Conservation (phyloP, 164 flowering plant genomes). For the Magnolia changhungtana region DNA sequence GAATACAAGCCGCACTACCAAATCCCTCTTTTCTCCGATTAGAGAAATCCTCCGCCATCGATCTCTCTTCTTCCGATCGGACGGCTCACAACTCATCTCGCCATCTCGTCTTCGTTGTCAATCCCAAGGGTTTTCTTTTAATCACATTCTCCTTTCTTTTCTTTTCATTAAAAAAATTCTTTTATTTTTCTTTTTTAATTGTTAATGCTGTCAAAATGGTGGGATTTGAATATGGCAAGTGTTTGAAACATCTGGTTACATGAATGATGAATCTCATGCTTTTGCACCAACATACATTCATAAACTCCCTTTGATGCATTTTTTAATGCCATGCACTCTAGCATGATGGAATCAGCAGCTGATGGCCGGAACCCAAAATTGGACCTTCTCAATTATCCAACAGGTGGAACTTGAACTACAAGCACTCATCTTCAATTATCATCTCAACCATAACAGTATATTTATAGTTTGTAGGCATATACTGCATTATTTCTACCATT, state of each 20-base stretch:
- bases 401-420: neutral
- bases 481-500: no score
- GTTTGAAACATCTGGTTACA: neutral
- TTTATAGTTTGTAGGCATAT: neutral
- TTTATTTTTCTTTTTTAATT: neutral
- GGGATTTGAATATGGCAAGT: neutral
- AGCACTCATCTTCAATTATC: neutral
- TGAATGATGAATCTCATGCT: neutral
- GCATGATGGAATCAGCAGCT: neutral
- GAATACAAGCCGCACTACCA: no score
- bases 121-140: no score
- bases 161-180: no score
- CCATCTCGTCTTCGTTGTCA: no score
- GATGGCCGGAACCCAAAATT: neutral
- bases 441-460: neutral
- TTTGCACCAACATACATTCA: neutral
- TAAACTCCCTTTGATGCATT: neutral
- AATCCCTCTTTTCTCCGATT: no score
- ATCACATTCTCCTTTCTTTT: no score
- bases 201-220: neutral
- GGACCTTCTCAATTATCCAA: neutral
- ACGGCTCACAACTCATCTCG: no score
- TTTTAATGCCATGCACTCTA: neutral
- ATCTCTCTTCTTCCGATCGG: no score
- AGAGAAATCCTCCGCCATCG: no score